A percentile compares a stretch with the other conserved stretches of the same genome.
Conservation (phyloP, 441 rosid genomes). For the Jatropha multifida region DNA sequence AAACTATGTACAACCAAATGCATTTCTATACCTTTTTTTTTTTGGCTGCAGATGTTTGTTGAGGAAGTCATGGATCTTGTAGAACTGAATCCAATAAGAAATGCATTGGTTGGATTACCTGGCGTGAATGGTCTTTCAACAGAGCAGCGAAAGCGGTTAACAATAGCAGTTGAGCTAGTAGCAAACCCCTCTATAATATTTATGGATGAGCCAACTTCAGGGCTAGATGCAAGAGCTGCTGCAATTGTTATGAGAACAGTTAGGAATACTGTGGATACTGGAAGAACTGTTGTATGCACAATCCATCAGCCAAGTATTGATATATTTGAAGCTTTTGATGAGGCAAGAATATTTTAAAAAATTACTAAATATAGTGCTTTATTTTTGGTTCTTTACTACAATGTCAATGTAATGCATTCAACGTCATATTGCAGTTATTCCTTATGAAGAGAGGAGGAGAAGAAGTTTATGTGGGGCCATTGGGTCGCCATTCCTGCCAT, state of each 20-base stretch:
- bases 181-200: slow-evolving; percentile 50
- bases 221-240: slow-evolving; percentile 51
- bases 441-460: slow-evolving; percentile 77
- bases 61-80: slow-evolving; percentile 45
- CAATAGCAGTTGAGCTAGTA: slow-evolving; percentile 46
- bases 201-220: slow-evolving; percentile 53
- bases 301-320: slow-evolving; percentile 43
- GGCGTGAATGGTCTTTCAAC: slow-evolving; percentile 44
- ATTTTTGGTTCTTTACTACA: slow-evolving; percentile 24
- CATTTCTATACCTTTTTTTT: too few relatives aligned
- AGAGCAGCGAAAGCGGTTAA: slow-evolving; percentile 45
- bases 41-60: slow-evolving; percentile 35
- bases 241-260: slow-evolving; percentile 52
- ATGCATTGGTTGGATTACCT: slow-evolving; percentile 41
- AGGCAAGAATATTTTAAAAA: not conserved
- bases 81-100: slow-evolving; percentile 32
- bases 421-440: slow-evolving; percentile 45
- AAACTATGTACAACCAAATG: not conserved
- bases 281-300: slow-evolving; percentile 46
- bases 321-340: slow-evolving; percentile 22
- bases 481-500: slow-evolving; percentile 63
- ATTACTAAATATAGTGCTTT: not conserved
- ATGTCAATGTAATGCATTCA: not conserved
- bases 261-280: slow-evolving; percentile 48
- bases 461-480: slow-evolving; percentile 74